Base-by-base conservation (phyloP, 331 rosid species). In the Spiraea crenata region DNA sequence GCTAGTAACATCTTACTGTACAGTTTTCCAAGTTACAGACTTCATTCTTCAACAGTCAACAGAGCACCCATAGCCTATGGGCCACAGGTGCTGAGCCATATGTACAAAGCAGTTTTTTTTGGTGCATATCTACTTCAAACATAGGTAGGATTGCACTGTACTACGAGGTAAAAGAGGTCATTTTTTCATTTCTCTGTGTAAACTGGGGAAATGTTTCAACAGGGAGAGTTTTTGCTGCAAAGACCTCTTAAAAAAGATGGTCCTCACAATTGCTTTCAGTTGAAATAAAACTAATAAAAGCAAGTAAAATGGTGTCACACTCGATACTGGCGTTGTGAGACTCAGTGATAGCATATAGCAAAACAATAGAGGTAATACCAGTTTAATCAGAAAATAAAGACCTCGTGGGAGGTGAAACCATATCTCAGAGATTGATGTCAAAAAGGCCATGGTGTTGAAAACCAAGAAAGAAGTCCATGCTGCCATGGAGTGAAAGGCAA, bases 401-500 rank as follows among this genome's bases (percentile, higher is more conserved):
- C 69, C 69, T 20, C 7, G 47, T 8, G 69, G 69, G 40, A 64
- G 69, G 69, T 64, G 69, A 64, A 64, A 64, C 20, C 40, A 64
- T 25, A 64, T 64, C 55, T 64, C 69, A 19, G 69, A 64, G 3
- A 64, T 47, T 11, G 69, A 64, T 19, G 69, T 45, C 17, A 64
- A 37, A 38, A 71, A 71, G 35, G 75, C 75, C 57, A 45, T 14
- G 5, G 67, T 58, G 57, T 46, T 42, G 13, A 61, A 31, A 49
- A 49, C 63, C 58, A 71, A 58, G 47, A 71, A 71, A 10, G 56
- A 14, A 15, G 59, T 25, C 46, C 65, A 58, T 35, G 51, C 52
- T 14, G 52, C 67, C 56, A 19, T 20, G 17, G 47, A 25, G 16
- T 44, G 50, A 20, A 64, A 64, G 39, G 54, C 69, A 46, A 64